Evolutionary conservation across 2,329 filamentous ascomycete species (phyloP), one percentile per base, ranked within the genome.

Genomic region (Diplodia scrobiculata): DNA sequence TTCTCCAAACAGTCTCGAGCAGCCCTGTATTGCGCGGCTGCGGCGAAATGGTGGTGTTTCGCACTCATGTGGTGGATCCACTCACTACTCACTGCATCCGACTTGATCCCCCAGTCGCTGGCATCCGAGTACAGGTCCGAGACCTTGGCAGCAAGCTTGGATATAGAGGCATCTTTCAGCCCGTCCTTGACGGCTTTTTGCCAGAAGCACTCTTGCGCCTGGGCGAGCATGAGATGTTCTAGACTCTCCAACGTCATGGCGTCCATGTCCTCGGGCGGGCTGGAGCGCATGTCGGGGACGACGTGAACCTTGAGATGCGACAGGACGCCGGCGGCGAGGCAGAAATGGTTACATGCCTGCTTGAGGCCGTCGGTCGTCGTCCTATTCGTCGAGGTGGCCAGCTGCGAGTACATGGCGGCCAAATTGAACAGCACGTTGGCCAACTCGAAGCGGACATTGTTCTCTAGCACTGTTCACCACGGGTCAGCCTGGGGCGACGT

Each of bases 11-110:
- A 95, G 73, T 97, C 93, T 69, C 92, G 89, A 0, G 95, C 92
- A 29, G 94, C 92, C 14, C 95, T 84, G 72, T 94, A 98, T 75
- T 99, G 95, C 0, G 95, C 95, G 0, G 95, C 95, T 0, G 92
- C 94, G 1, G 94, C 93, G 79, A 99, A 98, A 77, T 98, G 95
- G 74, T 97, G 91, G 74, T 98, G 93, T 76, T 98, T 99, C 5
- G 94, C 95, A 29, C 91, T 93, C 85, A 96, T 93, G 75, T 98
- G 94, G 77, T 98, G 94, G 71, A 99, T 97, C 95, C 94, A 98
- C 69, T 95, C 91, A 66, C 90, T 93, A 75, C 91, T 95, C 70
- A 98, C 89, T 17, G 91, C 89, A 72, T 97, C 89, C 69, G 92
- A 97, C 77, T 92, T 91, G 74, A 96, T 88, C 10, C 92, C 93